Evolutionary conservation across 2,329 filamentous ascomycete species (phyloP), one percentile per base, ranked within the genome.

Genomic region (Hymenoscyphus occultus): DNA sequence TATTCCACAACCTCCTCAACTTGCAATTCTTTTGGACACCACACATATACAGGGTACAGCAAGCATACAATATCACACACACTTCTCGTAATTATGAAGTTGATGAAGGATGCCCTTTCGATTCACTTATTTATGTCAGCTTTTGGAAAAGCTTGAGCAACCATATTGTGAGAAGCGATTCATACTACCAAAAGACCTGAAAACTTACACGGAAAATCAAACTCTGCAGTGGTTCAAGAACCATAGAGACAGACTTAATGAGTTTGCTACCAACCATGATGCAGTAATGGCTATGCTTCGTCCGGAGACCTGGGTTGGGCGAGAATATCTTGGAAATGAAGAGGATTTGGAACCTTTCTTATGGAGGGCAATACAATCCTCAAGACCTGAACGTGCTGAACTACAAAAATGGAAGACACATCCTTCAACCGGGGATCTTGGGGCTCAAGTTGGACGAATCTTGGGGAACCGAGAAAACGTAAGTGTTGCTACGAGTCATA

Each of bases 241-340:
- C 1, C 84, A 96, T 74, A 84, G 84, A 5, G 76, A 77, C 16
- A 76, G 77, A 1, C 81, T 96, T 16, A 78, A 88, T 72, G 79
- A 81, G 0, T 78, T 84, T 7, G 80, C 83, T 35, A 85, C 84
- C 1, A 80, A 88, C 71, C 80, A 82, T 1, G 79, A 85, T 1
- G 89, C 90, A 2, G 78, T 97, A 1, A 79, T 96, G 0, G 93
- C 90, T 1, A 88, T 89, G 2, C 77, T 97, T 0, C 83, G 96
- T 0, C 92, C 93, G 0, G 88, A 93, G 68, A 87, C 84, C 69
- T 83, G 92, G 62, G 88, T 86, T 2, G 92, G 96, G 73, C 85
- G 92, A 35, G 90, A 94, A 1, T 96, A 93, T 74, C 84, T 82
- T 45, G 80, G 96, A 1, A 86, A 91, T 72, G 79, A 85, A 39